Evolutionary conservation across 495 filamentous ascomycete genomes (phyloP).

Genomic region (Lasiosphaeriaceae sp.): DNA sequence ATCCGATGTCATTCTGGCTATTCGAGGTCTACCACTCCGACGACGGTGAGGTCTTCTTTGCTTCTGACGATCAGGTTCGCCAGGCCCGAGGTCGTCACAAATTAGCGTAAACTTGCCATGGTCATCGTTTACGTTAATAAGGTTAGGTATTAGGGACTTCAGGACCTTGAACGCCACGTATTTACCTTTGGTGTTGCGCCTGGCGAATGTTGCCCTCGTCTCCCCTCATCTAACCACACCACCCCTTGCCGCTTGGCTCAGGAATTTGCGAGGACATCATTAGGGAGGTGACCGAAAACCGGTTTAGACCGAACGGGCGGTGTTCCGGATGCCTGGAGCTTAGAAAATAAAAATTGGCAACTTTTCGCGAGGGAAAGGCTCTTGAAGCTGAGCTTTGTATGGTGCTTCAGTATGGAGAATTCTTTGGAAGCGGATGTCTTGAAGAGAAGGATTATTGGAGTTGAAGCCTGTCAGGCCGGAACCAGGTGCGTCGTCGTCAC

Average conservation of each 20-base stretch:
- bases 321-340: too few species aligned
- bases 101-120: background rate
- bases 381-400: too few species aligned
- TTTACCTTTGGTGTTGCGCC: background rate
- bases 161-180: background rate
- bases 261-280: background rate
- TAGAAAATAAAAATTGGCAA: background rate
- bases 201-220: background rate
- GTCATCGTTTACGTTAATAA: background rate
- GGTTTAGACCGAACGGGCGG: too few species aligned
- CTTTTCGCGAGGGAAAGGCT: too few species aligned
- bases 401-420: too few species aligned
- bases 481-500: too few species aligned
- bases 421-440: too few species aligned
- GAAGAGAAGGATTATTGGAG: too few species aligned
- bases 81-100: background rate
- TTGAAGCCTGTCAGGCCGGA: too few species aligned
- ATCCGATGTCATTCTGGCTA: background rate
- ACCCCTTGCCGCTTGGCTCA: too few species aligned
- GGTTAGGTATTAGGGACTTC: background rate
- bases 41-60: background rate
- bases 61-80: background rate
- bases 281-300: too few species aligned
- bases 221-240: too few species aligned
- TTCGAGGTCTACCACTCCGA: background rate